phyloP scores from a whole-genome alignment of 2,329 filamentous ascomycete genomes.

The Phaeosphaeria sp. region DNA sequence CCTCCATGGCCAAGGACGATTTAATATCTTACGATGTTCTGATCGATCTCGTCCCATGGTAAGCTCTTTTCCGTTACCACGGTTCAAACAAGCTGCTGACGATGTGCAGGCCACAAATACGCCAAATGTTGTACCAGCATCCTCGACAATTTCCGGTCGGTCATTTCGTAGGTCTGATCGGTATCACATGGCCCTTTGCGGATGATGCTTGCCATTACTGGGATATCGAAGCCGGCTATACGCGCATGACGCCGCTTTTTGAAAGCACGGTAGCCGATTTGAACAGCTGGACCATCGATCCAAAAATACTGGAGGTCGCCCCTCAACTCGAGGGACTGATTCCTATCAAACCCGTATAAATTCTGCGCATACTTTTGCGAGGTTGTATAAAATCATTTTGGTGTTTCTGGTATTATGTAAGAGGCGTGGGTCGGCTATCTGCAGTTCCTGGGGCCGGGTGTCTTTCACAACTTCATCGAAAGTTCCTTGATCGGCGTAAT shows the following conservation, averaged over 20 bases:
- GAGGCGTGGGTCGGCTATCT: neutral
- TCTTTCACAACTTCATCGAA: neutral
- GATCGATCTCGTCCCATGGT: constrained; percentile 46
- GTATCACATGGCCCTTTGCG: constrained; percentile 42
- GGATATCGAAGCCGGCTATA: constrained; percentile 44
- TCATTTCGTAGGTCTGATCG: constrained; percentile 37
- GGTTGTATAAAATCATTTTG: neutral
- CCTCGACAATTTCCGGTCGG: constrained; percentile 38
- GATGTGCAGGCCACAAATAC: constrained; percentile 39
- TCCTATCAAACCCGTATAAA: constrained; percentile 26
- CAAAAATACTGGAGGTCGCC: constrained; percentile 42
- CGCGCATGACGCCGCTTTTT: constrained; percentile 42
- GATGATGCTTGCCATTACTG: constrained; percentile 47
- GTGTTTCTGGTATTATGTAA: neutral
- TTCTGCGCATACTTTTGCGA: neutral
- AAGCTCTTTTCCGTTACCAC: constrained; percentile 9
- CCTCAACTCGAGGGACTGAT: constrained; percentile 42
- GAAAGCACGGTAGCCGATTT: constrained; percentile 41
- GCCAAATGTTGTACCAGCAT: constrained; percentile 41
- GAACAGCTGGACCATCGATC: constrained; percentile 43
- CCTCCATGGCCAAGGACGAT: constrained; percentile 36
- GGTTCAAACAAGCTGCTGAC: constrained; percentile 15
- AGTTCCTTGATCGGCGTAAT: neutral
- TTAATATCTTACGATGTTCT: constrained; percentile 40
- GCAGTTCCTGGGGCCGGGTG: neutral